phyloP scores from a whole-genome alignment of 1,284 basidiomycete species.

The Tilletia caries region DNA sequence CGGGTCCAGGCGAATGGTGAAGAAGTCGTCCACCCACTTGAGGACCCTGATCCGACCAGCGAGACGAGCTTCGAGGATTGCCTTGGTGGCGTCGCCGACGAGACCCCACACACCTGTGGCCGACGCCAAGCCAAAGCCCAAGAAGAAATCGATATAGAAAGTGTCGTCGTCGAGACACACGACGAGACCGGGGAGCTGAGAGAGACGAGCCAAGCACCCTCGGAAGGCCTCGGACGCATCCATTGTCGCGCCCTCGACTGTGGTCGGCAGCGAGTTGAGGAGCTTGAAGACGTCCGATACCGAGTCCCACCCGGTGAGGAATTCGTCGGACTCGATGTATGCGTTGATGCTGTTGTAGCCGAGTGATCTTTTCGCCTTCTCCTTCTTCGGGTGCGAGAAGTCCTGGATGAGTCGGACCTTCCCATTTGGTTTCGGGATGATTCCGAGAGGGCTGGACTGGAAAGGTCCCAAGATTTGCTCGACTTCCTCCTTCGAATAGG shows the following conservation, averaged over 20 bases:
- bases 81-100: not conserved
- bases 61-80: not conserved
- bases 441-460: not conserved
- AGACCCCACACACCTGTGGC: not conserved
- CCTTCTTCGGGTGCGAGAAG: not conserved
- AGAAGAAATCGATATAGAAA: not conserved
- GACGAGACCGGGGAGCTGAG: not conserved
- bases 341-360: not conserved
- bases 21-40: constrained; percentile 10
- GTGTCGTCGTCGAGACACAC: not conserved
- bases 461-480: not conserved
- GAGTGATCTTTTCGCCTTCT: too few relatives aligned
- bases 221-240: not conserved
- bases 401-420: not conserved
- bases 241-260: not conserved
- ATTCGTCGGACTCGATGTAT: constrained; percentile 1
- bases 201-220: not conserved
- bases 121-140: not conserved
- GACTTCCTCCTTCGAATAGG: not conserved
- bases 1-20: not conserved
- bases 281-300: not conserved
- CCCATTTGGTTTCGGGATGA: not conserved
- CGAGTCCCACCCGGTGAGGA: not conserved
- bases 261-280: not conserved
- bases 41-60: not conserved